Evolutionary conservation across 2,329 filamentous ascomycete species (phyloP).

Genomic region (Cladophialophora chaetospira): DNA sequence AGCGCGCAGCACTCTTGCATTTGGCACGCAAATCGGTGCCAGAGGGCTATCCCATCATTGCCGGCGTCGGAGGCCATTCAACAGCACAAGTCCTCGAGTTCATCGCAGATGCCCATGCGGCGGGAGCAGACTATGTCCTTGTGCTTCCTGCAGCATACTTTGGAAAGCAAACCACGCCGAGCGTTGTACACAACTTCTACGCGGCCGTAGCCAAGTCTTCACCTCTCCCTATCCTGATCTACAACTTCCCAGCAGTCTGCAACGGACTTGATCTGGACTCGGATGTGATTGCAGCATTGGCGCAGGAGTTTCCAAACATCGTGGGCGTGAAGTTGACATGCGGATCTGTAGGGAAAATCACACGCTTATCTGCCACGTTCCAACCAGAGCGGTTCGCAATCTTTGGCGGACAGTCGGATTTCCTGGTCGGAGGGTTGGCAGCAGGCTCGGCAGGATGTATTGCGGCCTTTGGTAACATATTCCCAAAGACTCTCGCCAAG

Average conservation of each 20-base stretch:
- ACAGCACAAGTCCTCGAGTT: slow-evolving; percentile 65
- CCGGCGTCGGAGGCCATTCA: slow-evolving; percentile 65
- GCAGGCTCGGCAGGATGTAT: slow-evolving; percentile 83
- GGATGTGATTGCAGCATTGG: slow-evolving; percentile 59
- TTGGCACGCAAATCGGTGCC: slow-evolving; percentile 58
- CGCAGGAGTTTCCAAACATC: slow-evolving; percentile 55
- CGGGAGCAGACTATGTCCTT: slow-evolving; percentile 63
- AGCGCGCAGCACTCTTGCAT: slow-evolving; percentile 58
- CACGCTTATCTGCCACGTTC: slow-evolving; percentile 56
- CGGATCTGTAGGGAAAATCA: slow-evolving; percentile 63
- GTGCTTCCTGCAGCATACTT: slow-evolving; percentile 67
- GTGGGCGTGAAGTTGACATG: slow-evolving; percentile 69
- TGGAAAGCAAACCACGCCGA: slow-evolving; percentile 61
- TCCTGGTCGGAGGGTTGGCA: slow-evolving; percentile 77
- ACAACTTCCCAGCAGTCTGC: slow-evolving; percentile 70
- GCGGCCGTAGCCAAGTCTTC: slow-evolving; percentile 56
- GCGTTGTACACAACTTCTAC: slow-evolving; percentile 63
- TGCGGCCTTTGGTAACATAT: slow-evolving; percentile 80
- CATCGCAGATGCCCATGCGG: slow-evolving; percentile 59
- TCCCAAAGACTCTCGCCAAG: slow-evolving; percentile 77
- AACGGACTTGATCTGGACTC: slow-evolving; percentile 70
- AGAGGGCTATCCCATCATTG: slow-evolving; percentile 60
- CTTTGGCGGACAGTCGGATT: slow-evolving; percentile 68
- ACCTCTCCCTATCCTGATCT: slow-evolving; percentile 62
- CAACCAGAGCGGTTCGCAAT: slow-evolving; percentile 62